Evolutionary conservation across 2,329 filamentous ascomycete genomes (phyloP).

Genomic region (Colletotrichum tropicicola): DNA sequence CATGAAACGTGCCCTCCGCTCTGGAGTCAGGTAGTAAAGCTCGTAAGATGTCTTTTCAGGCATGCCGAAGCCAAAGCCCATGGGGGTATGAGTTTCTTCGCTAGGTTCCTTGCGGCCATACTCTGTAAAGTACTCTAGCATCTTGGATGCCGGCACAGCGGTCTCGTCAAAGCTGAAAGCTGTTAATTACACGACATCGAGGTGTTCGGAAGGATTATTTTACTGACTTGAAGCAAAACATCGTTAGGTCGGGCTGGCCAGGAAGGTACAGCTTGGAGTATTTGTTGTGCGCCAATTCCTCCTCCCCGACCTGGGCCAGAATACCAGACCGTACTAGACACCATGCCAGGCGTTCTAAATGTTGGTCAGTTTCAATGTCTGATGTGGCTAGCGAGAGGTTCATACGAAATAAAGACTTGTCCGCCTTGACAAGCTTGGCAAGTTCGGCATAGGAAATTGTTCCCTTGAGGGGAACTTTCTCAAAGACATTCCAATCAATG

Average conservation of each 20-base stretch:
- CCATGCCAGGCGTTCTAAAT: background rate
- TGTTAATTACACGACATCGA: background rate
- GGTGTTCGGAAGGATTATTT: background rate
- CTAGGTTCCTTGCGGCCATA: slow-evolving; percentile 41
- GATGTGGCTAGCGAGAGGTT: background rate
- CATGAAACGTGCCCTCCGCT: slow-evolving; percentile 37
- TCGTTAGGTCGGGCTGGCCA: slow-evolving; percentile 31
- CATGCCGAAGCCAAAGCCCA: slow-evolving; percentile 38
- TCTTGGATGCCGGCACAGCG: slow-evolving; percentile 30
- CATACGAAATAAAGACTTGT: background rate
- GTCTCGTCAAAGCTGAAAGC: slow-evolving; percentile 31
- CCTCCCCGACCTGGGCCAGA: background rate
- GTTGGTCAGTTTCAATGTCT: background rate
- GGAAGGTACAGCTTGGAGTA: background rate
- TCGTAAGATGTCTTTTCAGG: slow-evolving; percentile 42
- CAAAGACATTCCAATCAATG: slow-evolving; percentile 41
- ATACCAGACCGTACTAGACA: background rate
- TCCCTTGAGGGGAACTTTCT: slow-evolving; percentile 36
- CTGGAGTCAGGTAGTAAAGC: slow-evolving; percentile 35
- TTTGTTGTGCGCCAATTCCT: background rate
- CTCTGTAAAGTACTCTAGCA: slow-evolving; percentile 41
- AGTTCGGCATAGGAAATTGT: background rate
- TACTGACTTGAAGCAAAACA: slow-evolving; percentile 1
- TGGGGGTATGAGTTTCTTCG: slow-evolving; percentile 35
- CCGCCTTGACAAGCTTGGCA: background rate